Percentiles rank a stretch among this genome's conserved stretches.
These are phyloP conservation scores for Racocetra persica DNA, from an alignment of 371 early-diverging fungal genomes.

Conservation along the genomic window DNA sequence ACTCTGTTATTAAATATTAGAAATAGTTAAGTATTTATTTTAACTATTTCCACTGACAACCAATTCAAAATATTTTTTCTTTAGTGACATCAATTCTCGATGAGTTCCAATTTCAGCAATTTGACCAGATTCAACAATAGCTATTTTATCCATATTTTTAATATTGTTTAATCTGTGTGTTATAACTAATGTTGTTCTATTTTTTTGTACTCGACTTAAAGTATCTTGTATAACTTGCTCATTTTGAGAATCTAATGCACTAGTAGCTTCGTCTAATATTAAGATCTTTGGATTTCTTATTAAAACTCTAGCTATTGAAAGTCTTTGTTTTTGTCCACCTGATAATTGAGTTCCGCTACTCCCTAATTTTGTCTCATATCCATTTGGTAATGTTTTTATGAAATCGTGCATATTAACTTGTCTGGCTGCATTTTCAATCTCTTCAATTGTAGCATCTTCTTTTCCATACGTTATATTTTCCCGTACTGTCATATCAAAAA, in stretches of 20 bases:
- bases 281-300: slow-evolving; percentile 75
- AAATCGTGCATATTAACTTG: slow-evolving; percentile 73
- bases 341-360: slow-evolving; percentile 74
- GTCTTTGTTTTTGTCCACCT: slow-evolving; percentile 87
- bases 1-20: too few species aligned
- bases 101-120: slow-evolving; percentile 69
- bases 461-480: slow-evolving; percentile 81
- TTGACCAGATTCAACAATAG: slow-evolving; percentile 65
- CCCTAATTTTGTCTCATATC: slow-evolving; percentile 74
- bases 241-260: slow-evolving; percentile 79
- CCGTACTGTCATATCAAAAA: slow-evolving; percentile 82
- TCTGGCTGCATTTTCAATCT: slow-evolving; percentile 62
- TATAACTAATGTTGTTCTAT: slow-evolving; percentile 71
- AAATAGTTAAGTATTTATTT: neutral
- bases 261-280: slow-evolving; percentile 90
- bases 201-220: slow-evolving; percentile 62
- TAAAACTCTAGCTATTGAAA: slow-evolving; percentile 76
- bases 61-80: slow-evolving; percentile 31
- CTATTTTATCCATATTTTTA: slow-evolving; percentile 67
- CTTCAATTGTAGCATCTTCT: slow-evolving; percentile 62
- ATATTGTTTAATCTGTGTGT: slow-evolving; percentile 75
- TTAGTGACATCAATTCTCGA: slow-evolving; percentile 52
- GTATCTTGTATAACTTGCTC: slow-evolving; percentile 70
- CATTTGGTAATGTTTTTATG: slow-evolving; percentile 67
- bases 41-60: slow-evolving; percentile 10